Percentiles rank a stretch among this genome's conserved stretches.
Conservation (phyloP, 306 rosid species). For the Nissolia schottii region DNA sequence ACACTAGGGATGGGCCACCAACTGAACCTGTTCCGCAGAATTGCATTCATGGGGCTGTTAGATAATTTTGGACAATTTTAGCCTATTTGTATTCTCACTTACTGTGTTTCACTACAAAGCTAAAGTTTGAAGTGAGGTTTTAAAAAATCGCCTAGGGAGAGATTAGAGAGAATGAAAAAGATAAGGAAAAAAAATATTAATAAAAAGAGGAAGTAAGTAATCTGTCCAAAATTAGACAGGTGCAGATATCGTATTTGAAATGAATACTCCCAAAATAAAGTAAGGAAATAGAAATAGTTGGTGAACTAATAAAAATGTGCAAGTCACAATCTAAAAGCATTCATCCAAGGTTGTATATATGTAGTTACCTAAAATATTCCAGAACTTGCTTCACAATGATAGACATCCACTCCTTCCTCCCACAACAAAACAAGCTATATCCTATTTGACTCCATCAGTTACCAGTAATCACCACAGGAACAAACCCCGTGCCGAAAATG, state of each 20-base stretch:
- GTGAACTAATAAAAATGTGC: background rate
- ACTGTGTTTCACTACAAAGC: too few relatives aligned
- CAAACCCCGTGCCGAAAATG: conserved; percentile 31
- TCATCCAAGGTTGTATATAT: background rate
- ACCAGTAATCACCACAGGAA: conserved; percentile 36
- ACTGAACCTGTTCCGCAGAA: too few relatives aligned
- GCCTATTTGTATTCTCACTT: too few relatives aligned
- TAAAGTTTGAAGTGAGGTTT: too few relatives aligned
- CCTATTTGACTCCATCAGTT: background rate
- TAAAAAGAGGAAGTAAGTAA: background rate
- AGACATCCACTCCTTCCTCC: background rate
- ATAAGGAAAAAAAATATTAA: background rate
- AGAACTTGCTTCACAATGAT: background rate
- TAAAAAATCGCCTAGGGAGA: too few relatives aligned
- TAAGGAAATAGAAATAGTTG: background rate
- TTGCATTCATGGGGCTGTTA: too few relatives aligned
- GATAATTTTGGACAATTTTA: too few relatives aligned
- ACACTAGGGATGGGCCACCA: too few relatives aligned
- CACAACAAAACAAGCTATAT: background rate
- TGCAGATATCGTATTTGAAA: background rate
- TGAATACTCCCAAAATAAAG: background rate
- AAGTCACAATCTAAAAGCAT: background rate
- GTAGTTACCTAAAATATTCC: background rate
- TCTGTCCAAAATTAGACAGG: background rate
- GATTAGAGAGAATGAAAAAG: too few relatives aligned